Evolutionary conservation across 257 asterid species (phyloP).

Genomic region (Capsicum rhomboideum): DNA sequence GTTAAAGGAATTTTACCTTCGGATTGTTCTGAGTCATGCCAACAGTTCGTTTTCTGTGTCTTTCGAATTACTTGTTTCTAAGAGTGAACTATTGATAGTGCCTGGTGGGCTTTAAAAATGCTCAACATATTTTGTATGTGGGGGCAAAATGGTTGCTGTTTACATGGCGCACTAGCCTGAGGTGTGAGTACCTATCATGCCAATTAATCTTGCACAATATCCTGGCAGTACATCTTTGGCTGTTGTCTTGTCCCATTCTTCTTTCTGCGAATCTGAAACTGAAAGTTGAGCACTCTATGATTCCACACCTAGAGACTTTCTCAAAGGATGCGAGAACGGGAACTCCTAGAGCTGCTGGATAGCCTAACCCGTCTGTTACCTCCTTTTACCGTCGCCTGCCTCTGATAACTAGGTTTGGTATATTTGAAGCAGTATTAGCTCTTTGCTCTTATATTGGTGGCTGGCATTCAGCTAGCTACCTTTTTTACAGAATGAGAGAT

Average conservation of each 20-base stretch:
- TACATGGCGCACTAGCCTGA: background rate
- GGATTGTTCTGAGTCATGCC: background rate
- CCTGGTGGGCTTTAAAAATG: background rate
- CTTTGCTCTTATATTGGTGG: background rate
- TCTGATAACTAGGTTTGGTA: background rate
- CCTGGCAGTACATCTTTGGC: background rate
- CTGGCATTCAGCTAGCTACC: background rate
- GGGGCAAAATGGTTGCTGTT: background rate
- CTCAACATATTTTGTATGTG: background rate
- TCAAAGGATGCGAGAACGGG: too few species aligned
- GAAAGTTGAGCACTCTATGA: background rate
- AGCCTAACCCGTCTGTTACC: too few species aligned
- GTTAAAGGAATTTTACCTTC: background rate
- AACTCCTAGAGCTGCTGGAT: too few species aligned
- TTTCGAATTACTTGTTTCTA: background rate
- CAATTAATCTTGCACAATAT: background rate
- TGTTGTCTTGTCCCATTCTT: background rate
- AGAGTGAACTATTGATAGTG: background rate
- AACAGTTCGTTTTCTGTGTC: background rate
- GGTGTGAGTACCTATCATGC: background rate
- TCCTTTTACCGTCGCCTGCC: too few species aligned
- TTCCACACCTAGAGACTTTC: too few species aligned
- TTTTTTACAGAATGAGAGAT: background rate
- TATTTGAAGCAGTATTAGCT: background rate
- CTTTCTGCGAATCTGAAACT: background rate